Conservation (phyloP, 2,329 filamentous ascomycete species). For the Phaeosphaeriaceae sp. region DNA sequence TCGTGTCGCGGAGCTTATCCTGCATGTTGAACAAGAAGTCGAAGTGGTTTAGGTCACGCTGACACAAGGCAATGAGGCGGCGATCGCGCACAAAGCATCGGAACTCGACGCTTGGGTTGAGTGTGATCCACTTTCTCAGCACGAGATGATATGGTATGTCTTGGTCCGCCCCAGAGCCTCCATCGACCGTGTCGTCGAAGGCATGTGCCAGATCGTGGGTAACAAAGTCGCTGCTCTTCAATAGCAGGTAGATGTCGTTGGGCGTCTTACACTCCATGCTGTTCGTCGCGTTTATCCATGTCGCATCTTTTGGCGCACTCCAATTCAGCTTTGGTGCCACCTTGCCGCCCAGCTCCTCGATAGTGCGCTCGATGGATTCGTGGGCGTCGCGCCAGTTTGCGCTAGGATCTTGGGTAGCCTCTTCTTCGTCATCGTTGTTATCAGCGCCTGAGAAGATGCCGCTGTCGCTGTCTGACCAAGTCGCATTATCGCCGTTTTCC, state of each 20-base stretch:
- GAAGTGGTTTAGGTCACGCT: slow-evolving; percentile 90
- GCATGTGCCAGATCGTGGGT: slow-evolving; percentile 94
- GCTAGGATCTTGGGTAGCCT: slow-evolving; percentile 67
- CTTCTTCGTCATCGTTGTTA: slow-evolving; percentile 58
- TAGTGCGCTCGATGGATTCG: slow-evolving; percentile 75
- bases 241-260: slow-evolving; percentile 90
- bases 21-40: slow-evolving; percentile 77
- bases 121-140: slow-evolving; percentile 84
- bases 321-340: slow-evolving; percentile 96
- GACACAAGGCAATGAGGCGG: slow-evolving; percentile 80
- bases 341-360: slow-evolving; percentile 80
- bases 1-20: slow-evolving; percentile 69
- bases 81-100: slow-evolving; percentile 90
- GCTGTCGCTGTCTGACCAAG: slow-evolving; percentile 59
- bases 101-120: slow-evolving; percentile 92
- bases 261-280: slow-evolving; percentile 88
- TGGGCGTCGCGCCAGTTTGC: slow-evolving; percentile 74
- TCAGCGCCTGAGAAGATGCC: slow-evolving; percentile 58
- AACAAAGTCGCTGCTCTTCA: slow-evolving; percentile 94
- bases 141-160: slow-evolving; percentile 79
- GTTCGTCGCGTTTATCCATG: slow-evolving; percentile 87
- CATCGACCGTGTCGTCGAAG: slow-evolving; percentile 73
- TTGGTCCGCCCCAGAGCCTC: slow-evolving; percentile 21
- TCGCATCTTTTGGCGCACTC: slow-evolving; percentile 95
- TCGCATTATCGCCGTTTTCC: slow-evolving; percentile 60